A percentile compares a stretch with the other conserved stretches of the same genome.
Conservation (phyloP, 345 rosid genomes). For the Linum lewisii region DNA sequence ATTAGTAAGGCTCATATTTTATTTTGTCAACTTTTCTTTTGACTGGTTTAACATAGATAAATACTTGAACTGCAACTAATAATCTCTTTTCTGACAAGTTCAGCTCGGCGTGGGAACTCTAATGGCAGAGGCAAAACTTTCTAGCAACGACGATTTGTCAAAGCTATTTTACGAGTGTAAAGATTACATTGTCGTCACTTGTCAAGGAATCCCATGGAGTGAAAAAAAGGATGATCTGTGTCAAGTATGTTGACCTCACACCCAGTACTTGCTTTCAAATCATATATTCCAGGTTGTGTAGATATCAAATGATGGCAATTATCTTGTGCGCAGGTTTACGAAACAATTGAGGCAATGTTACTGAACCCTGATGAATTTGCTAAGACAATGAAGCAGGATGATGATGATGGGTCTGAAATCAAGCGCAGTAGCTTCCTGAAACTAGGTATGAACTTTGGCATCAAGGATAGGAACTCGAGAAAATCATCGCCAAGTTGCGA, state of each 20-base stretch:
- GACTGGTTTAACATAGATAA: not conserved
- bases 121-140: slow-evolving; percentile 50
- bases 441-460: slow-evolving; percentile 58
- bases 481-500: slow-evolving; percentile 35
- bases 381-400: slow-evolving; percentile 40
- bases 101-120: slow-evolving; percentile 70
- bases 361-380: slow-evolving; percentile 59
- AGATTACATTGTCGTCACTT: slow-evolving; percentile 54
- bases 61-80: slow-evolving; percentile 8
- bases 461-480: slow-evolving; percentile 44
- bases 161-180: slow-evolving; percentile 77
- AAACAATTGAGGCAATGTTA: slow-evolving; percentile 72
- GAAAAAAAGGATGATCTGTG: slow-evolving; percentile 76
- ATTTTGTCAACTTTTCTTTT: not conserved
- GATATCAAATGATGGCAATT: not conserved
- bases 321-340: slow-evolving; percentile 48
- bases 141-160: slow-evolving; percentile 41
- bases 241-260: slow-evolving; percentile 41
- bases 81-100: slow-evolving; percentile 15
- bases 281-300: not conserved
- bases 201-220: slow-evolving; percentile 47
- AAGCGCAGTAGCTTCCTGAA: slow-evolving; percentile 45
- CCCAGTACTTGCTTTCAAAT: not conserved
- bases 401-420: slow-evolving; percentile 27
- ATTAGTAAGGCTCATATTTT: slow-evolving; percentile 41